Base-by-base conservation (phyloP, 495 filamentous ascomycete genomes). In the Penicilliopsis zonata region DNA sequence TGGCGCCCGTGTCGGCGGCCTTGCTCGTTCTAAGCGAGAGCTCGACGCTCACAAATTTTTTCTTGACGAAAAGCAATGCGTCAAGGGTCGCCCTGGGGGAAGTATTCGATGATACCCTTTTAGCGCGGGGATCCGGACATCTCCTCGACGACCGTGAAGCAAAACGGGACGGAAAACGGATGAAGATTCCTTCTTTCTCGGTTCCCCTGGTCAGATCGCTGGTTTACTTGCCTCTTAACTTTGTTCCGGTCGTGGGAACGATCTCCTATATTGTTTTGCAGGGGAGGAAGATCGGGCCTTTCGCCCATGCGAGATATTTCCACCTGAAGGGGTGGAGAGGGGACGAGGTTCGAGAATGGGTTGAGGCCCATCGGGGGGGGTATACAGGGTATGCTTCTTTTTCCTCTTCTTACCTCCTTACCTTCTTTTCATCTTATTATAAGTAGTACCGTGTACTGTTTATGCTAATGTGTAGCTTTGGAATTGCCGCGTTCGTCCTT, bases 181-280 rank as follows among this genome's bases (percentile, higher is more conserved):
- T 10, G 34, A 46, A 1, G 69, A 68, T 26, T 46, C 47, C 17
- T 74, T 0, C 72, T 86, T 17, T 64, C 66, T 2, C 75, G 80
- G 37, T 53, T 95, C 70, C 74, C 2, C 31, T 92, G 9, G 47
- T 93, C 5, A 61, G 80, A 26, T 82, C 84, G 41, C 47, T 82
- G 38, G 52, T 82, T 42, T 82, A 86, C 44, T 60, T 95, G n/a
- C 87, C 90, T 9, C 63, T 96, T 30, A 95, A 94, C 53, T 78
- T 94, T 36, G 80, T 98, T 25, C 90, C 90, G 0, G 70, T 95
- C 0, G 69, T 96, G 13, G 90, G 90, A 2, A 87, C 88, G 2
- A 57, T 75, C 9, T 43, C 84, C 1, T 98, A 92, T 52, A 63
- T 95, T 5, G 30, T 80, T 9, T 40, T 90, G 18, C 80, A 92